Conservation (phyloP, 139 green algal genomes). For the Diplosphaera chodatii region DNA sequence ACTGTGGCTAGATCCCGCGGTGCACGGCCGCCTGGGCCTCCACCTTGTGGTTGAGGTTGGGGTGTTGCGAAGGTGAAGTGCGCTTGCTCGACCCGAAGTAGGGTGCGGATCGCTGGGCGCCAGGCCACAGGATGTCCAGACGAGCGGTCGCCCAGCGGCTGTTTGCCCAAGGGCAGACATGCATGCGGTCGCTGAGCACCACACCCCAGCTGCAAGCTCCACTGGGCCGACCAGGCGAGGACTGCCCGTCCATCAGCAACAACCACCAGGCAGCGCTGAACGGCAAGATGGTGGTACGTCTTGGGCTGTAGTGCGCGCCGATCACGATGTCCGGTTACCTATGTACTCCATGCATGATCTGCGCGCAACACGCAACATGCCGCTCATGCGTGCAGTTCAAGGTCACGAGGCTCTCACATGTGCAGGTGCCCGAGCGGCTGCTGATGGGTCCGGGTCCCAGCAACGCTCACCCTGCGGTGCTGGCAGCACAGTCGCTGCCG, state of each 20-base stretch:
- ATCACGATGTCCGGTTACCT: too few species aligned
- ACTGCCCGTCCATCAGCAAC: neutral
- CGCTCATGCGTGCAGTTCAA: too few species aligned
- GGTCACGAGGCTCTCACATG: too few species aligned
- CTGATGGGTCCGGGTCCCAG: conserved; percentile 83
- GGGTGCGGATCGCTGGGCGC: neutral
- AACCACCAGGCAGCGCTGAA: neutral
- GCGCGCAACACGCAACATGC: too few species aligned
- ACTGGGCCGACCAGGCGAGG: neutral
- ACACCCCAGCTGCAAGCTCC: neutral
- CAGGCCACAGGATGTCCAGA: neutral
- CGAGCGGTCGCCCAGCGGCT: neutral
- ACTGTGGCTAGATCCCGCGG: too few species aligned
- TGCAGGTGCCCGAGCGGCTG: conserved; percentile 59
- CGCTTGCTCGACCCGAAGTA: too few species aligned
- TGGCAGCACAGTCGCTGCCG: conserved; percentile 68
- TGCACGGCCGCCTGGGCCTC: too few species aligned
- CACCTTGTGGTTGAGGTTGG: too few species aligned
- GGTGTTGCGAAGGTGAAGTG: too few species aligned
- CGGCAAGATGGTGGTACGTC: neutral
- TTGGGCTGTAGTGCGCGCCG: neutral
- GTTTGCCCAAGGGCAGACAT: neutral
- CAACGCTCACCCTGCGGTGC: conserved; percentile 74
- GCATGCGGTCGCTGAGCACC: neutral
- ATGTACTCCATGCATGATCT: too few species aligned